phyloP scores from a whole-genome alignment of 75 land plant genomes.

The Selaginella tamariscina region DNA sequence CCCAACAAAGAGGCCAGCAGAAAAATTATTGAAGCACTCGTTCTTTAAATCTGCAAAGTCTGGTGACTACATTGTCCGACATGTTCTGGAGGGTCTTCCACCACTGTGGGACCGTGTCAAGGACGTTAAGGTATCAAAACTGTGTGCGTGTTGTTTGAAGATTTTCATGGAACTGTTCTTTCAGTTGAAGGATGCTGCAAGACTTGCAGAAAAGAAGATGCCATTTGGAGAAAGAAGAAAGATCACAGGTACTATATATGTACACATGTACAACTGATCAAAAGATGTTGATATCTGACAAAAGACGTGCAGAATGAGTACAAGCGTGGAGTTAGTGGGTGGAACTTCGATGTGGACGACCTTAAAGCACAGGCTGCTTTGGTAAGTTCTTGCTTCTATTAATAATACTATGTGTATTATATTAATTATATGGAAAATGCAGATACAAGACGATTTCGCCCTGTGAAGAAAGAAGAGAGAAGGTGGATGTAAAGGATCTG shows the following conservation, averaged over 20 bases:
- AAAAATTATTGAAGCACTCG: constrained; percentile 8
- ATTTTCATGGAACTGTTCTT: neutral
- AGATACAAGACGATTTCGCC: constrained; percentile 59
- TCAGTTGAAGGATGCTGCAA: constrained; percentile 2
- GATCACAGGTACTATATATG: constrained; percentile 4
- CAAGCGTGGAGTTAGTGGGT: constrained; percentile 1
- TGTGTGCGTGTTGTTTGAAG: neutral
- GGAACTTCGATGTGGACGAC: neutral
- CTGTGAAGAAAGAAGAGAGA: constrained; percentile 20
- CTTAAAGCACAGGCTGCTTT: constrained; percentile 8
- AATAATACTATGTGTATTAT: neutral
- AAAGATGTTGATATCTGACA: neutral
- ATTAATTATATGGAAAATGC: neutral
- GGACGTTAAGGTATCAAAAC: constrained; percentile 2
- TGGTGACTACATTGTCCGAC: neutral
- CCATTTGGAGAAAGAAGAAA: neutral
- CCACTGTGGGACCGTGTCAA: constrained; percentile 10
- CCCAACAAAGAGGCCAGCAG: constrained; percentile 10
- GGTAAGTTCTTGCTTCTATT: too few species aligned
- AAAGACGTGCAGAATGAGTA: neutral
- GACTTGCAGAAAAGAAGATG: constrained; percentile 13
- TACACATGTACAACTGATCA: neutral
- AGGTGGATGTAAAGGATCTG: too few species aligned
- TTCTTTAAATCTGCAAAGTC: constrained; percentile 8
- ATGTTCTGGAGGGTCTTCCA: constrained; percentile 5